Base-by-base conservation (phyloP, 345 rosid genomes). In the Carallia pectinifolia region DNA sequence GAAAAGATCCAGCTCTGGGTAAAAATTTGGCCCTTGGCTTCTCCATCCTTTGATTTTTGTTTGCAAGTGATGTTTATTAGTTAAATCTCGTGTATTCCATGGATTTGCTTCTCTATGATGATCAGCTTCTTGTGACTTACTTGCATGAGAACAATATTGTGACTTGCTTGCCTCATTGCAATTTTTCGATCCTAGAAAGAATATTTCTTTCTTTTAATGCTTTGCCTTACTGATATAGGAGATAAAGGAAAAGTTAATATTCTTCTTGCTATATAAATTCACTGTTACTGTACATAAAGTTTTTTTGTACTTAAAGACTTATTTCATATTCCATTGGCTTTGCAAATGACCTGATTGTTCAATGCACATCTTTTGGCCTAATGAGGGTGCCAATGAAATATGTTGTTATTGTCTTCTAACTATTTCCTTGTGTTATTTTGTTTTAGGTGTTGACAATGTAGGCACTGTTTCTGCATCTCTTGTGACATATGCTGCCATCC, bases 381-480 rank as follows among this genome's bases (percentile, higher is more conserved):
- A 63, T 30, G 18, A 34, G 63, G 58, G 34, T 71, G 31, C 15
- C 34, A 34, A 72, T 50, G 38, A 15, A 15, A 44, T 2, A 10
- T 44, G 50, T 44, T 44, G 16, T 44, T 3, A 3, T 50, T 18
- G n/a, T 47, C 53, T 40, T 64, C 44, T 4, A 38, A 62, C 3
- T 53, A 38, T 40, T 17, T 78, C 38, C 47, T 59, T 33, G 50
- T 29, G 52, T 62, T 48, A 18, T 39, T 71, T 82, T 18, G 62
- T 63, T 63, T 69, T 82, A 95, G 99, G 92, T 61, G 99, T 95
- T 53, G 95, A 95, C 74, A 81, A 82, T 61, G 81, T 95, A 7
- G 90, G 99, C 62, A 89, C 98, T 1, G 64, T 95, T 80, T 87
- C 94, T 71, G 88, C 96, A 61, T 82, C 98, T 53, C 96, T 95